These are phyloP conservation scores for Saccharomycopsis amapae DNA, from an alignment of 805 yeast genomes.

Conservation along the genomic window DNA sequence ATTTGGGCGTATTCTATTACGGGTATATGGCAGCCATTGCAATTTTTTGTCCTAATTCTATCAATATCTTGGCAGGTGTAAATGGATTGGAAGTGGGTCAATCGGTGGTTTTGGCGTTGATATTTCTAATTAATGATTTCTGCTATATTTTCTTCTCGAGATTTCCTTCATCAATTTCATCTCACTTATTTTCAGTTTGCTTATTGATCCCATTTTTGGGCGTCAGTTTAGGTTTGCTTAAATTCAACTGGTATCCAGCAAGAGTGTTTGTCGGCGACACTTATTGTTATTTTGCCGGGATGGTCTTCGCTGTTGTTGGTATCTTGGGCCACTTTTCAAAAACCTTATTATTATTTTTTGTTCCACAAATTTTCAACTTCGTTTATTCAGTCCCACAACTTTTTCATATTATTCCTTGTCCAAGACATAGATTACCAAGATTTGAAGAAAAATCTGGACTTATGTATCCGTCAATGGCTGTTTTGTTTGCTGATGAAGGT, in stretches of 20 bases:
- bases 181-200: conserved; percentile 77
- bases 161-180: conserved; percentile 55
- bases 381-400: conserved; percentile 89
- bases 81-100: conserved; percentile 98
- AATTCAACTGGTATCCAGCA: conserved; percentile 87
- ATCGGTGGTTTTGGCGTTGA: conserved; percentile 65
- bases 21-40: conserved; percentile 85
- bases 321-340: conserved; percentile 94
- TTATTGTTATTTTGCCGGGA: conserved; percentile 95
- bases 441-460: conserved; percentile 62
- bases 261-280: conserved; percentile 96
- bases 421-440: conserved; percentile 87
- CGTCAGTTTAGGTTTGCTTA: conserved; percentile 67
- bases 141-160: conserved; percentile 48
- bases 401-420: conserved; percentile 82
- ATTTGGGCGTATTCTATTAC: conserved; percentile 76
- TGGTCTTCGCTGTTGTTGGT: conserved; percentile 97
- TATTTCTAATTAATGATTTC: conserved; percentile 69
- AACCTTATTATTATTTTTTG: conserved; percentile 75
- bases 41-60: conserved; percentile 92
- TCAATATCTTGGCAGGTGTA: conserved; percentile 91
- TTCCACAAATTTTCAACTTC: conserved; percentile 90
- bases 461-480: conserved; percentile 64
- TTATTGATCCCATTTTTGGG: conserved; percentile 83
- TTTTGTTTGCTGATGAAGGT: conserved; percentile 24